phyloP scores from a whole-genome alignment of 2,329 filamentous ascomycete species.

The Fusarium chlamydosporum region DNA sequence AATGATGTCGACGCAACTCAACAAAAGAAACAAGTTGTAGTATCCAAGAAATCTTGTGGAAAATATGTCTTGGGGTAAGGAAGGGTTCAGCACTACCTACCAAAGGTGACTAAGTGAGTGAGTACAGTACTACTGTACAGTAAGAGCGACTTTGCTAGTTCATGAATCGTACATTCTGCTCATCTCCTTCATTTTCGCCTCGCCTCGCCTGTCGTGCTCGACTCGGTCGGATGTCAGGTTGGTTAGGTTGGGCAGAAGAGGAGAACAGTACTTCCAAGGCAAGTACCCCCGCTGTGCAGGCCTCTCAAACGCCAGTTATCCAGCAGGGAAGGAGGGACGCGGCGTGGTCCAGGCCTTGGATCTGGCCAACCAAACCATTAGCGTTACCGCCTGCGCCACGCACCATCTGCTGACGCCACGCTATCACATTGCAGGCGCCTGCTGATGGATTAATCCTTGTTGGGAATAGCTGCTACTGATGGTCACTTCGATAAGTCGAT shows the following conservation, averaged over 20 bases:
- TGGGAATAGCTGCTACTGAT: conserved; percentile 26
- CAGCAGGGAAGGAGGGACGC: conserved; percentile 25
- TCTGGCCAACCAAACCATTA: conserved; percentile 28
- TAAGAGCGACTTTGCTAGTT: conserved; percentile 7
- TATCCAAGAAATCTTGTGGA: not conserved
- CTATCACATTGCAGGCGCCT: conserved; percentile 41
- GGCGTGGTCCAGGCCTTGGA: conserved; percentile 24
- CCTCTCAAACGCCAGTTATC: conserved; percentile 22
- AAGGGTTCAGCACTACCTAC: too few species aligned
- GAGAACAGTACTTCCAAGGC: conserved; percentile 21
- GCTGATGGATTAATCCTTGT: conserved; percentile 34
- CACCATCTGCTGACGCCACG: conserved; percentile 36
- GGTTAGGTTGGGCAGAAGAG: conserved; percentile 13
- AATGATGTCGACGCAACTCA: conserved; percentile 34
- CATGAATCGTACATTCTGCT: conserved; percentile 30
- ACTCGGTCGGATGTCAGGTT: conserved; percentile 25
- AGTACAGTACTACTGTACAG: not conserved
- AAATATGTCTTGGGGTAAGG: not conserved
- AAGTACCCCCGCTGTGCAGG: conserved; percentile 26
- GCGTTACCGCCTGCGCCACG: conserved; percentile 40
- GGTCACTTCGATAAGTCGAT: conserved; percentile 20
- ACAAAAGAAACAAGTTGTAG: conserved; percentile 2
- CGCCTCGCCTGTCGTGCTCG: conserved; percentile 20
- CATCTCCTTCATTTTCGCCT: conserved; percentile 31
- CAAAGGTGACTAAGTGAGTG: not conserved